These are phyloP conservation scores for Cladosporium sp. DNA, from an alignment of 2,329 filamentous ascomycete genomes.

Conservation along the genomic window DNA sequence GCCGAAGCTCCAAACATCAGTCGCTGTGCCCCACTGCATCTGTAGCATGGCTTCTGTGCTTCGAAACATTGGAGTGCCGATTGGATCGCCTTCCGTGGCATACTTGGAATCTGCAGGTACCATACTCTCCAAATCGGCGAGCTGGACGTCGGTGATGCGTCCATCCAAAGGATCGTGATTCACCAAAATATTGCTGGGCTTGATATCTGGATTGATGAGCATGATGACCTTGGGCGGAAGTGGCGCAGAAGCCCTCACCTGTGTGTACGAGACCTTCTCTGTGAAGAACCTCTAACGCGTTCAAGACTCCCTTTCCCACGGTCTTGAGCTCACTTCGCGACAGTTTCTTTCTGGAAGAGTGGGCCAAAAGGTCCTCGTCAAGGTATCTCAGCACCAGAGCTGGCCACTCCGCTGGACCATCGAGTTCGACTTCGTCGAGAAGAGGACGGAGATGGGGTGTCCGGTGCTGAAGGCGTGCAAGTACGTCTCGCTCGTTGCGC, in stretches of 20 bases:
- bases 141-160: slow-evolving; percentile 30
- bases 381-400: slow-evolving; percentile 10
- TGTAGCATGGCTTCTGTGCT: slow-evolving; percentile 33
- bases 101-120: slow-evolving; percentile 16
- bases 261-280: slow-evolving; percentile 26
- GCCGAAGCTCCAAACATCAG: slow-evolving; percentile 40
- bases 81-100: slow-evolving; percentile 22
- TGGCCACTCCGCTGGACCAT: not conserved
- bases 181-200: slow-evolving; percentile 36
- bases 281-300: slow-evolving; percentile 24
- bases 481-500: slow-evolving; percentile 8
- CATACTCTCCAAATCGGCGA: slow-evolving; percentile 19
- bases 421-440: slow-evolving; percentile 6
- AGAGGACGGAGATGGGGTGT: slow-evolving; percentile 11
- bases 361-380: slow-evolving; percentile 2
- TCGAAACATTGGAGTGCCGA: slow-evolving; percentile 35
- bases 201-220: slow-evolving; percentile 23
- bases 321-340: slow-evolving; percentile 13
- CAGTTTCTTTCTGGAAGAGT: not conserved
- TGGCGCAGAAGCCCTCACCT: slow-evolving; percentile 14
- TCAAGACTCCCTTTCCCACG: slow-evolving; percentile 17
- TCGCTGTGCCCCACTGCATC: slow-evolving; percentile 33
- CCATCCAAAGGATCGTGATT: slow-evolving; percentile 24
- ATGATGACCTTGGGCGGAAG: too few species aligned
- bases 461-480: slow-evolving; percentile 2